A percentile compares a stretch with the other conserved stretches of the same genome.
Conservation (phyloP, 345 rosid genomes). For the Pseudoturritis turrita region DNA sequence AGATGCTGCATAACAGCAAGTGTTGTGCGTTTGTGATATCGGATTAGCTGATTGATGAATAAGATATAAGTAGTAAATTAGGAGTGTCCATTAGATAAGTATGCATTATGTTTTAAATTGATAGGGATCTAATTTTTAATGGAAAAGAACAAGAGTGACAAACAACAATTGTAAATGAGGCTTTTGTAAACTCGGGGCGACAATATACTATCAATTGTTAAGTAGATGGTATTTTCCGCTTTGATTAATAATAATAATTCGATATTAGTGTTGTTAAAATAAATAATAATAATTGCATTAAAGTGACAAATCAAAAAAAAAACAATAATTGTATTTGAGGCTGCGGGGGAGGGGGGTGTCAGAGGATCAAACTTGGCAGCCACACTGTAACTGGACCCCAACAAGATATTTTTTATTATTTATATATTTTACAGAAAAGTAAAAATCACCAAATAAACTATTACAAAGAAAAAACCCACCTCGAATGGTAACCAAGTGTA, state of each 20-base stretch:
- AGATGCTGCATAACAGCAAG: too few species aligned
- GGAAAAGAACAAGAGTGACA: background rate
- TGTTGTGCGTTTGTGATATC: too few species aligned
- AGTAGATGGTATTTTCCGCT: background rate
- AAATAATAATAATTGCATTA: background rate
- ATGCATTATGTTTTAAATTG: background rate
- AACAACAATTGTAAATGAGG: background rate
- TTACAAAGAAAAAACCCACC: slow-evolving; percentile 8
- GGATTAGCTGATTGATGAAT: too few species aligned
- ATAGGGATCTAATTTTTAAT: background rate
- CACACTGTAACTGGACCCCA: slow-evolving; percentile 8
- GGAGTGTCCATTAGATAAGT: background rate
- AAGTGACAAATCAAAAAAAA: background rate
- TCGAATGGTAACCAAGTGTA: background rate
- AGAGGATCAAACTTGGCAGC: slow-evolving; percentile 30
- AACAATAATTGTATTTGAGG: slow-evolving; percentile 2
- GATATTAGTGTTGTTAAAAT: background rate
- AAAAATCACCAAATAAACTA: background rate
- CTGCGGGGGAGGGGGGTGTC: slow-evolving; percentile 8
- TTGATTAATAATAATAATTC: background rate
- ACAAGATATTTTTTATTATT: background rate
- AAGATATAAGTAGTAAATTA: too few species aligned
- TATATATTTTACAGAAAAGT: background rate
- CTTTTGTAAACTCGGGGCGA: background rate
- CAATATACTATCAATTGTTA: background rate